Evolutionary conservation across 495 filamentous ascomycete genomes (phyloP).

Genomic region (Aspergillus leporis): DNA sequence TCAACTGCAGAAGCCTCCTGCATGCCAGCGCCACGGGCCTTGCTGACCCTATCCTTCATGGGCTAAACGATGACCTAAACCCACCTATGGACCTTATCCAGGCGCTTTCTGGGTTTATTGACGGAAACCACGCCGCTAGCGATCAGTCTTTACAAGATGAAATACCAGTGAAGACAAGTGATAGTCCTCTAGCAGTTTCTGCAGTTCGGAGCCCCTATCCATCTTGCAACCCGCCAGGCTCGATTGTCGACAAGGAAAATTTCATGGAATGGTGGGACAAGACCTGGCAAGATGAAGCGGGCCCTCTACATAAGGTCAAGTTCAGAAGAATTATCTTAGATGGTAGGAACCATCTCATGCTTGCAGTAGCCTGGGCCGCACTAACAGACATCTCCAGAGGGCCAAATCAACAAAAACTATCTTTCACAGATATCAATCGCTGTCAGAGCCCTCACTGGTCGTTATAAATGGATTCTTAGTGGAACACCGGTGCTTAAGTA

Average conservation of each 20-base stretch:
- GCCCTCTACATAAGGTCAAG: slow-evolving; percentile 47
- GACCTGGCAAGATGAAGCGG: slow-evolving; percentile 31
- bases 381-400: slow-evolving; percentile 27
- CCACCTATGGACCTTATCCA: background rate
- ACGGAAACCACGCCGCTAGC: background rate
- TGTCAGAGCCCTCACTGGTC: slow-evolving; percentile 51
- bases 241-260: slow-evolving; percentile 23
- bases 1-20: background rate
- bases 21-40: background rate
- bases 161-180: background rate
- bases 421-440: slow-evolving; percentile 47
- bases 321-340: slow-evolving; percentile 61
- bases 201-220: slow-evolving; percentile 50
- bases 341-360: slow-evolving; percentile 32
- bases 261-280: slow-evolving; percentile 39
- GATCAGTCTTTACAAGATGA: background rate
- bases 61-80: background rate
- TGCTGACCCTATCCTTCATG: no score
- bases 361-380: background rate
- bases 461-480: slow-evolving; percentile 59
- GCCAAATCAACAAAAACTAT: slow-evolving; percentile 64
- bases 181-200: background rate
- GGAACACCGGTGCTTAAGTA: slow-evolving; percentile 64
- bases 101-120: background rate
- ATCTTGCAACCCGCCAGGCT: slow-evolving; percentile 26